Conservation (phyloP, 2,329 filamentous ascomycete species). For the Diaporthe caulivora region DNA sequence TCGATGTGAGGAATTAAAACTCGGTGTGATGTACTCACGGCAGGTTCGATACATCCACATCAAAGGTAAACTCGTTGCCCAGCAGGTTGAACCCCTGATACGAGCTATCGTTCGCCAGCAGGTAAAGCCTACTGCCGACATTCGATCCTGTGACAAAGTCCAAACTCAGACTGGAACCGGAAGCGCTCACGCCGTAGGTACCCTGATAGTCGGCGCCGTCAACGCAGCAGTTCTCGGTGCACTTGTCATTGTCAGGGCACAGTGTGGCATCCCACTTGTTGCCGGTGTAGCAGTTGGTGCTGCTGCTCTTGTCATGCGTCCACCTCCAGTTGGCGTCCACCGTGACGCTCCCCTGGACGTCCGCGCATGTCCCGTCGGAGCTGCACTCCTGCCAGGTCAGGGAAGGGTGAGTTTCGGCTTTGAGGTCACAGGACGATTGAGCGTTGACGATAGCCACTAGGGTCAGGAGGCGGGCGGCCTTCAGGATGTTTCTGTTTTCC, state of each 20-base stretch:
- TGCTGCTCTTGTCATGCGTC: conserved; percentile 61
- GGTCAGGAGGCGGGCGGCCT: not conserved
- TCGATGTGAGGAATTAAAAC: no score
- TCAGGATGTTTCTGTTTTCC: conserved; percentile 13
- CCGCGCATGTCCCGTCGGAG: not conserved
- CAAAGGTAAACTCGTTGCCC: conserved; percentile 74
- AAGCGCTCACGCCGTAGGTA: conserved; percentile 66
- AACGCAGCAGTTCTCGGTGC: conserved; percentile 67
- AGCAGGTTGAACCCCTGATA: conserved; percentile 66
- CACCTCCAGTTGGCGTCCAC: conserved; percentile 68
- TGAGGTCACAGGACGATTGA: not conserved
- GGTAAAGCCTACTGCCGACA: conserved; percentile 51
- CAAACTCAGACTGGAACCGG: conserved; percentile 60
- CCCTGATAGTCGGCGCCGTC: conserved; percentile 65
- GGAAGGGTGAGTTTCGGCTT: conserved; percentile 5
- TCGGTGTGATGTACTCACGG: conserved; percentile 58
- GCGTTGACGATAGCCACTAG: conserved; percentile 1
- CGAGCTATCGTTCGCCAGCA: conserved; percentile 47
- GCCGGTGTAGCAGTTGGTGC: conserved; percentile 63
- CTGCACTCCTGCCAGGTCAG: conserved; percentile 14
- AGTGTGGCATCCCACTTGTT: conserved; percentile 61
- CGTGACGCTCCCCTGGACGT: conserved; percentile 45
- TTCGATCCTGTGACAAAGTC: conserved; percentile 57
- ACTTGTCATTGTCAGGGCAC: conserved; percentile 61
- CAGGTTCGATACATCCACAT: conserved; percentile 73